Evolutionary conservation across 805 yeast genomes (phyloP).

Genomic region (Schwanniomyces occidentalis): DNA sequence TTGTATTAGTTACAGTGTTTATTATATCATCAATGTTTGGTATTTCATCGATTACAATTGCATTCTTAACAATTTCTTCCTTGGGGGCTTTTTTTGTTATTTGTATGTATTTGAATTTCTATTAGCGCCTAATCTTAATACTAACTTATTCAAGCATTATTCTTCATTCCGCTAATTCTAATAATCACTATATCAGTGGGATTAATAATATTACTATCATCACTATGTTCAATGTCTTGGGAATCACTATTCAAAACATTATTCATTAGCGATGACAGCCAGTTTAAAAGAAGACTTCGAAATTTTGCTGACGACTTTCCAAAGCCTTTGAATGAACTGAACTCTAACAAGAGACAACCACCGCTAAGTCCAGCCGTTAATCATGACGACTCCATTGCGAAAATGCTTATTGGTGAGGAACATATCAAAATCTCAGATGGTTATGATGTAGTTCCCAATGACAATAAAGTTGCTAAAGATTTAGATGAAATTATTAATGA

Average conservation of each 20-base stretch:
- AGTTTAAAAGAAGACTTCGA: neutral
- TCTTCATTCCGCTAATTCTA: constrained; percentile 10
- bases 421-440: neutral
- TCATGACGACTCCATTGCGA: constrained; percentile 4
- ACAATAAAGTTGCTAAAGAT: neutral
- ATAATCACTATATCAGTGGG: constrained; percentile 10
- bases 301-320: constrained; percentile 5
- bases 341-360: neutral
- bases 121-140: neutral
- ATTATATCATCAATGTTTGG: no score
- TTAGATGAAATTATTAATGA: constrained; percentile 3
- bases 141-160: constrained; percentile 8
- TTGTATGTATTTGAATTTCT: constrained; percentile 10
- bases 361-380: neutral
- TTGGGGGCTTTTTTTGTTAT: constrained; percentile 10
- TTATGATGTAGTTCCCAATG: neutral
- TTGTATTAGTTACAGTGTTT: no score
- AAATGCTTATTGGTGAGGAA: constrained; percentile 2
- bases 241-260: neutral
- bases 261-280: neutral
- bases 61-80: constrained; percentile 9
- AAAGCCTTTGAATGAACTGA: constrained; percentile 1
- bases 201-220: constrained; percentile 5
- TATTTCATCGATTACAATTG: constrained; percentile 12
- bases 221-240: constrained; percentile 5